These are phyloP conservation scores for Allium cepa DNA, from an alignment of 106 monocot species.

Conservation along the genomic window DNA sequence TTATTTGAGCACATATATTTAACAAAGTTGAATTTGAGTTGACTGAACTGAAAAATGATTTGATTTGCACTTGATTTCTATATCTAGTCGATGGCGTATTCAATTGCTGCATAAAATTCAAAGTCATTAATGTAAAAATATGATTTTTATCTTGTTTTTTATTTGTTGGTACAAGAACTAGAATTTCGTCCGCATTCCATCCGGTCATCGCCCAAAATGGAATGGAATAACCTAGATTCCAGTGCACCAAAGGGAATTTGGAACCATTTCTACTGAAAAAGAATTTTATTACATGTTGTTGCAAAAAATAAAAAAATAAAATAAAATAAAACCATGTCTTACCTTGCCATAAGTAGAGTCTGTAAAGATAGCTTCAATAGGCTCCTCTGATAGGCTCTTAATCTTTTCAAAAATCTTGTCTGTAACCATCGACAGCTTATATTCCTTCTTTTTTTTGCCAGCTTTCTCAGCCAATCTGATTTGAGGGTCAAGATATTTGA, in stretches of 20 bases:
- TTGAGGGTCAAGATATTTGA: constrained; percentile 93
- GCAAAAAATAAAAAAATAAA: not conserved
- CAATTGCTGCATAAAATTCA: too few species aligned
- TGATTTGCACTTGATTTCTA: too few species aligned
- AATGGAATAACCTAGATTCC: not conserved
- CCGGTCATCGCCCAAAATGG: not conserved
- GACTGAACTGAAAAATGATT: too few species aligned
- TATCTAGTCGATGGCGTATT: too few species aligned
- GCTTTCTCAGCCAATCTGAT: constrained; percentile 82
- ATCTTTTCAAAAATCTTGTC: constrained; percentile 70
- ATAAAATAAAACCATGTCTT: not conserved
- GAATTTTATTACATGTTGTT: too few species aligned
- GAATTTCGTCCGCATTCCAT: too few species aligned
- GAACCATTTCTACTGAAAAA: not conserved
- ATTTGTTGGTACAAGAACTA: too few species aligned
- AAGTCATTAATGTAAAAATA: too few species aligned
- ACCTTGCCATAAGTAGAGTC: constrained; percentile 95
- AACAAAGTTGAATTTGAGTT: too few species aligned
- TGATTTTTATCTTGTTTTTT: too few species aligned
- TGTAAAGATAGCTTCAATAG: constrained; percentile 82
- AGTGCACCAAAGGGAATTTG: not conserved
- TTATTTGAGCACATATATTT: too few species aligned
- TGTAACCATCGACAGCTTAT: constrained; percentile 73
- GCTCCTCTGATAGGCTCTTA: constrained; percentile 45
- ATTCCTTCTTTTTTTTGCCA: constrained; percentile 85